phyloP scores from a whole-genome alignment of 495 filamentous ascomycete genomes.

The Penicillium longicatenatum region DNA sequence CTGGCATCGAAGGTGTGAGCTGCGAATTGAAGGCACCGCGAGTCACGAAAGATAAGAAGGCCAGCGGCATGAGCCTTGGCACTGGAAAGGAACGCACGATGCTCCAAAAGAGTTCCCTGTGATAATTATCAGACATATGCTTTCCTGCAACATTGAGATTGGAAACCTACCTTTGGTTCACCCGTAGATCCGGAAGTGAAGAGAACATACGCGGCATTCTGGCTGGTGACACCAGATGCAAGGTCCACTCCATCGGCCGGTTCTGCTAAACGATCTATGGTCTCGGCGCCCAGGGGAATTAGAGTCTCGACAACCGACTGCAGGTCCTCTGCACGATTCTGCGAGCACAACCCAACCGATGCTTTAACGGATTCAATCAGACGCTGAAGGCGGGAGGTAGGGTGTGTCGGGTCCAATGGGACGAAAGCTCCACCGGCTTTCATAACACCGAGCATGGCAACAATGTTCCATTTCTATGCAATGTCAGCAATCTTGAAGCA shows the following conservation, averaged over 20 bases:
- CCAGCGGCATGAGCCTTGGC: conserved; percentile 47
- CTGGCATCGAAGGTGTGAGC: conserved; percentile 57
- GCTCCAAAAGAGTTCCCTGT: conserved; percentile 51
- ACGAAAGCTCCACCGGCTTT: conserved; percentile 63
- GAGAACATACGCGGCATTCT: conserved; percentile 46
- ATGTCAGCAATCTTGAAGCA: conserved; percentile 9
- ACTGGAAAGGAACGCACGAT: conserved; percentile 45
- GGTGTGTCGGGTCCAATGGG: conserved; percentile 60
- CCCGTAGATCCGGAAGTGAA: conserved; percentile 56
- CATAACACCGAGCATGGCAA: conserved; percentile 58
- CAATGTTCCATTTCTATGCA: conserved; percentile 51
- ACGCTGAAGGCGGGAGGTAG: conserved; percentile 48
- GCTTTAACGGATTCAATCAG: conserved; percentile 43
- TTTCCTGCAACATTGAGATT: neutral
- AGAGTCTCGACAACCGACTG: conserved; percentile 32
- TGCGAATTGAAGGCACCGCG: conserved; percentile 52
- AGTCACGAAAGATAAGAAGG: conserved; percentile 28
- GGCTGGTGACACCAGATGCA: conserved; percentile 34
- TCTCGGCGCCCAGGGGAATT: conserved; percentile 37
- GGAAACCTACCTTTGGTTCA: conserved; percentile 48
- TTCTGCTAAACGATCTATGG: conserved; percentile 28
- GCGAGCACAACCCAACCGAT: conserved; percentile 57
- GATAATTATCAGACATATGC: neutral
- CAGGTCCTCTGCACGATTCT: conserved; percentile 29
- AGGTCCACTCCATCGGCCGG: conserved; percentile 22